Base-by-base conservation (phyloP, 2,329 filamentous ascomycete genomes). In the Aspergillus tanneri region DNA sequence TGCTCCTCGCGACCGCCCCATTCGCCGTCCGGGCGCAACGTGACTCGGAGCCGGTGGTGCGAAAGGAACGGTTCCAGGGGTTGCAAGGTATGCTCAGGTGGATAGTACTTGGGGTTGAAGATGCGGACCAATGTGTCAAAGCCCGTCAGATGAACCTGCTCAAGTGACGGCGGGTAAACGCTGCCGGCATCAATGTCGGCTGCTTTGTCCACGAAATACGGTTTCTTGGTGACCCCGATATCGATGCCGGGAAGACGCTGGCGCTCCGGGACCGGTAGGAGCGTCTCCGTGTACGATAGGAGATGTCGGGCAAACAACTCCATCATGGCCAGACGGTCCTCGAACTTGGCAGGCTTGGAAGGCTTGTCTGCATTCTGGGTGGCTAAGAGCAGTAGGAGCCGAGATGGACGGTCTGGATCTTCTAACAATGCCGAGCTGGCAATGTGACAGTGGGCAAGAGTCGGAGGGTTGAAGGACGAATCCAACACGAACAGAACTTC, bases 291-390 rank as follows among this genome's bases (percentile, higher is more conserved):
- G 18, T 67, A 49, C 1, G 61, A 44, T n/a, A 68, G 59, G 8
- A 77, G 56, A 45, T 76, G 71, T 28, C 69, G 62, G 0, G 75
- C 75, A 38, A 77, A 72, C 7, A 75, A 50, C 36, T 67, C 66
- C 75, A 77, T 77, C 74, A 77, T 77, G 11, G 66, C 67, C 18
- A 77, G 62, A 7, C 75, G 67, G 54, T 77, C 73, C 59, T 76
- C 74, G 44, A 77, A 77, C 7, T 61, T 60, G 14, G 73, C 74
- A 2, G 74, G 74, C 52, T 75, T 76, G 22, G 72, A 65, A 10
- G 79, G 76, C 57, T 85, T 85, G 63, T 86, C 83, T 14, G 83
- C 83, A 72, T 86, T 86, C 59, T 82, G 77, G 0, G 79, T 84
- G 36, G 81, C 81, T 44, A 85, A 79, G 1, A 85, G 72, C 2